These are phyloP conservation scores for Chamaenerion angustifolium DNA, from an alignment of 345 rosid genomes.

Conservation along the genomic window DNA sequence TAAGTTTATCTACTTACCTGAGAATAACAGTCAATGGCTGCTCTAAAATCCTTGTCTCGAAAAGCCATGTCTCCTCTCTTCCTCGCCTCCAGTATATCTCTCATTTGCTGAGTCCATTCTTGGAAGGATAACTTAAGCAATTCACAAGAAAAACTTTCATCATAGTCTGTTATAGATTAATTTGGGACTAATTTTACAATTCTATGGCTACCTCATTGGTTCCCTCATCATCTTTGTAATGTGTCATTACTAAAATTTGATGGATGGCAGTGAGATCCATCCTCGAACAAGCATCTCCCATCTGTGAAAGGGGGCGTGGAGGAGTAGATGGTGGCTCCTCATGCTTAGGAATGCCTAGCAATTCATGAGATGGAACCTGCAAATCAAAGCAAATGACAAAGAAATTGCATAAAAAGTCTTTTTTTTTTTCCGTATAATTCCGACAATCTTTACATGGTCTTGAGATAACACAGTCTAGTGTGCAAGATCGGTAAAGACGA, in stretches of 20 bases:
- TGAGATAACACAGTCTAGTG: not conserved
- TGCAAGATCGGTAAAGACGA: too few species aligned
- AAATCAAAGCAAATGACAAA: conserved; percentile 9
- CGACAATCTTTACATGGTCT: not conserved
- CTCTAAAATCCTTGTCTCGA: conserved; percentile 43
- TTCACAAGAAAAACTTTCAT: not conserved
- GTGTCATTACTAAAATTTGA: conserved; percentile 59
- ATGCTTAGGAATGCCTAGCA: conserved; percentile 71
- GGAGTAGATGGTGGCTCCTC: conserved; percentile 55
- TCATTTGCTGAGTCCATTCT: conserved; percentile 88
- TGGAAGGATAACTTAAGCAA: conserved; percentile 63
- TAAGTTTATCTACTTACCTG: conserved; percentile 28
- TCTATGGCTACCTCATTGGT: conserved; percentile 49
- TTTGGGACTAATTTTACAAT: too few species aligned
- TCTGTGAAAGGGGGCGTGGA: conserved; percentile 41
- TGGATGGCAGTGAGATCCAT: conserved; percentile 86
- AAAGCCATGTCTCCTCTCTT: conserved; percentile 78
- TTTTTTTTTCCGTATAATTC: not conserved
- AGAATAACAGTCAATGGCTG: conserved; percentile 73
- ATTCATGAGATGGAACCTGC: conserved; percentile 52
- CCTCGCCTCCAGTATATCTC: conserved; percentile 81
- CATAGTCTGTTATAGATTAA: not conserved
- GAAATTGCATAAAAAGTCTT: too few species aligned
- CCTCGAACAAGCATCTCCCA: conserved; percentile 71
- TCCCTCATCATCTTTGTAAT: conserved; percentile 86